Evolutionary conservation across 306 rosid genomes (phyloP).

Genomic region (Casuarina equisetifolia): DNA sequence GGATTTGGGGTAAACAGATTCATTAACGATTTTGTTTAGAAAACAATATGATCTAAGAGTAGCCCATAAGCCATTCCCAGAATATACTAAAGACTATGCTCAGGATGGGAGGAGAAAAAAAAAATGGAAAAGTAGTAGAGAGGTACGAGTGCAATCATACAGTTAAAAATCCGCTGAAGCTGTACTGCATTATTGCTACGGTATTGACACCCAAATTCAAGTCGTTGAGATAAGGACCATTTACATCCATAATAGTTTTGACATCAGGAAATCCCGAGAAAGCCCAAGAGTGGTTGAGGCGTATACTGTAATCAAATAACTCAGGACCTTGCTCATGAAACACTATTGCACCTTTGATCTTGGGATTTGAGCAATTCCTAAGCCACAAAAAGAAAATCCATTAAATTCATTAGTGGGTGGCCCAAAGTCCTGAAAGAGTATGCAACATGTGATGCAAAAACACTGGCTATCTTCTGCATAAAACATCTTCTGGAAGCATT

Average conservation of each 20-base stretch:
- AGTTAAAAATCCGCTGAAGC: conserved; percentile 93
- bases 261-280: conserved; percentile 95
- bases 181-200: conserved; percentile 91
- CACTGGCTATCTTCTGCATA: too few species aligned
- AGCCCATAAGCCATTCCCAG: conserved; percentile 16
- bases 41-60: not conserved
- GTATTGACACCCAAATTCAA: conserved; percentile 73
- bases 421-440: not conserved
- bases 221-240: conserved; percentile 89
- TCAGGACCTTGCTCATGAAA: conserved; percentile 89
- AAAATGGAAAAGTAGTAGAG: conserved; percentile 26
- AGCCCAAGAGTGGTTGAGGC: conserved; percentile 98
- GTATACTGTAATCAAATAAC: conserved; percentile 83
- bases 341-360: conserved; percentile 85
- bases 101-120: not conserved
- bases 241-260: conserved; percentile 87
- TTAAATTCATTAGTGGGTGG: conserved; percentile 24
- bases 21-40: not conserved
- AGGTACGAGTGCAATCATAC: conserved; percentile 50
- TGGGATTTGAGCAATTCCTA: conserved; percentile 84
- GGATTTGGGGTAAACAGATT: too few species aligned
- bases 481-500: too few species aligned
- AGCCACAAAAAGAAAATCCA: conserved; percentile 31
- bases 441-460: not conserved
- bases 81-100: not conserved